Evolutionary conservation across 768 basidiomycete species (phyloP).

Genomic region (Basidioascus undulatus): DNA sequence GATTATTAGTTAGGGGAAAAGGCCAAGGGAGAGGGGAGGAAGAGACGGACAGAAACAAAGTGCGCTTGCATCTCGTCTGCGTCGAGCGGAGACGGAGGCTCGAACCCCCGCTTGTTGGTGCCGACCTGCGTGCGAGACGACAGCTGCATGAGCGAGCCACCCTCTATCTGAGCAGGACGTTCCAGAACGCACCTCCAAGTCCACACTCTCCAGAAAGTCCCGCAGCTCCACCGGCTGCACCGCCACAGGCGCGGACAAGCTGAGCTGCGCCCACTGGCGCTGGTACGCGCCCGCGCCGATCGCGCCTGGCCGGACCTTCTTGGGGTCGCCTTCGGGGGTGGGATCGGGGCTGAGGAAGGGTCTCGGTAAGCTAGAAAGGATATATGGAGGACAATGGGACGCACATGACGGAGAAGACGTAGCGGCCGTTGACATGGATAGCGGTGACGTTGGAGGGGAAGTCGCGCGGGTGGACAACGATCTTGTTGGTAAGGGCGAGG

Average conservation of each 20-base stretch:
- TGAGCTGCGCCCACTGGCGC: conserved; percentile 74
- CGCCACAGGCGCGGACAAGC: conserved; percentile 43
- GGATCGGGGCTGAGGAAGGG: background rate
- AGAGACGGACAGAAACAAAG: conserved; percentile 27
- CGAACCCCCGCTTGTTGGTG: conserved; percentile 24
- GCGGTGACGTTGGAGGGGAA: conserved; percentile 49
- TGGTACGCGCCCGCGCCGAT: conserved; percentile 58
- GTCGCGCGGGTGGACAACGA: conserved; percentile 56
- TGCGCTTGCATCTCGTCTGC: conserved; percentile 60
- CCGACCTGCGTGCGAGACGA: conserved; percentile 20
- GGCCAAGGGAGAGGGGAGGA: background rate
- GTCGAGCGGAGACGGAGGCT: conserved; percentile 27
- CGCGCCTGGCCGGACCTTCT: conserved; percentile 38
- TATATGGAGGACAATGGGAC: conserved; percentile 8
- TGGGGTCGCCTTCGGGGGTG: conserved; percentile 38
- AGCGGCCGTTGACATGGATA: conserved; percentile 47
- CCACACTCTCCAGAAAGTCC: conserved; percentile 39
- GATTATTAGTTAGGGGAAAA: background rate
- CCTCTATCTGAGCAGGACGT: no score
- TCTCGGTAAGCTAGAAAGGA: background rate
- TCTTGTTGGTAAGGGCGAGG: conserved; percentile 54
- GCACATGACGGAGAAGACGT: conserved; percentile 48
- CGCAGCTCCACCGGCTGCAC: conserved; percentile 35
- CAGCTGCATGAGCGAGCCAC: no score
- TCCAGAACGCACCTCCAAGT: conserved; percentile 33